Evolutionary conservation across 129 eudicot genomes (phyloP).

Genomic region (Solidago caesia): DNA sequence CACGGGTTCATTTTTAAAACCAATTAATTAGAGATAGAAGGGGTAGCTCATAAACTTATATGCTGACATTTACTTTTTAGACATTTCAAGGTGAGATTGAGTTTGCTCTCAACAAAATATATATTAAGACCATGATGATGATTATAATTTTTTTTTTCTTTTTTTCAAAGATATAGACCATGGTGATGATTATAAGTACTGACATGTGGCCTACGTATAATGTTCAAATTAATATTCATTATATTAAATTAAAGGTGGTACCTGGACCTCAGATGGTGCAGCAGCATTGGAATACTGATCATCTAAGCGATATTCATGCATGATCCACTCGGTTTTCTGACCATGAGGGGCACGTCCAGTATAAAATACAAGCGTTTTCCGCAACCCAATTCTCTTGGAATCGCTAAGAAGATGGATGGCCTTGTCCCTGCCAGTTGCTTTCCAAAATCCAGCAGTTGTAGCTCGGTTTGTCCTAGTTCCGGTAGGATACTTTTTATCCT

Average conservation of each 20-base stretch:
- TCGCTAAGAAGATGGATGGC: conserved; percentile 55
- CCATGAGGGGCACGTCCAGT: conserved; percentile 95
- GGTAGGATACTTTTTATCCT: conserved; percentile 90
- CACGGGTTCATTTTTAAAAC: not conserved
- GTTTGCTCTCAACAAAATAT: no score
- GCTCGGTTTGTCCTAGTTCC: conserved; percentile 90
- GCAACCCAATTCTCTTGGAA: conserved; percentile 74
- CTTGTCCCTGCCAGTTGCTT: conserved; percentile 91
- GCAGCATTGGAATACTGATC: conserved; percentile 41
- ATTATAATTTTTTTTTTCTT: no score
- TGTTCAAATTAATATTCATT: no score
- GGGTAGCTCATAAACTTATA: no score
- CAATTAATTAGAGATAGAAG: no score
- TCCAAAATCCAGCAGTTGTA: conserved; percentile 85
- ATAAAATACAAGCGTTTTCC: conserved; percentile 82
- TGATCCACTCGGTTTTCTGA: conserved; percentile 90
- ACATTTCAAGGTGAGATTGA: no score
- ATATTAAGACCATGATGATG: no score
- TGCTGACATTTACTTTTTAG: no score
- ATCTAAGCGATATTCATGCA: conserved; percentile 91
- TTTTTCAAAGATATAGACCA: no score
- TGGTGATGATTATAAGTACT: no score
- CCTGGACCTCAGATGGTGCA: conserved; percentile 52
- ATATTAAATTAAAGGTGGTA: conserved; percentile 1
- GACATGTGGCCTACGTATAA: no score